A percentile compares a stretch with the other conserved stretches of the same genome.
Evolutionary conservation across 805 yeast species (phyloP).

Genomic region (Blastobotrys muscicola): DNA sequence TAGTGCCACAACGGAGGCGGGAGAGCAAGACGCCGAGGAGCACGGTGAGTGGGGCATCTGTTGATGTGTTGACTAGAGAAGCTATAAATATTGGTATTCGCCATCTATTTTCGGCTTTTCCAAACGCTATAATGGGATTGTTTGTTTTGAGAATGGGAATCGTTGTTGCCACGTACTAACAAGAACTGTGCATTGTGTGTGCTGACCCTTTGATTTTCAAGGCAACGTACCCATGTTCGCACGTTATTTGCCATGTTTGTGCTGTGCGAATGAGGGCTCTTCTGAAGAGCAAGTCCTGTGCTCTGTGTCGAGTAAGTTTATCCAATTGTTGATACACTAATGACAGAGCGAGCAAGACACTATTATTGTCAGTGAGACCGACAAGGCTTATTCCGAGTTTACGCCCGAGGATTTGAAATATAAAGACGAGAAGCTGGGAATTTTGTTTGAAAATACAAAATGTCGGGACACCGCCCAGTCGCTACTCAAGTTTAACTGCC

Average conservation of each 20-base stretch:
- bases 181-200: constrained; percentile 66
- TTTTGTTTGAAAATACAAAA: constrained; percentile 49
- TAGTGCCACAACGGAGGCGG: too few relatives aligned
- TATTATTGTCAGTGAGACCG: constrained; percentile 48
- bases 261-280: constrained; percentile 74
- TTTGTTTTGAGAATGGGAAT: too few relatives aligned
- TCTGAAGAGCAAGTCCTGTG: constrained; percentile 63
- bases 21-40: too few relatives aligned
- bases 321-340: neutral
- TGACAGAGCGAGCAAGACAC: constrained; percentile 40
- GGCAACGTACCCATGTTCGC: constrained; percentile 76
- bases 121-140: too few relatives aligned
- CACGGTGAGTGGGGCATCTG: too few relatives aligned
- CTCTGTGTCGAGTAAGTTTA: constrained; percentile 56
- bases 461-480: constrained; percentile 40
- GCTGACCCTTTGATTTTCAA: constrained; percentile 58
- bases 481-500: constrained; percentile 50
- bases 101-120: too few relatives aligned
- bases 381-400: constrained; percentile 31
- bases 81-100: too few relatives aligned
- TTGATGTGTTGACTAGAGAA: too few relatives aligned
- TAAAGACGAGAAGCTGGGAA: constrained; percentile 38
- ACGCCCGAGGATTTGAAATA: constrained; percentile 26
- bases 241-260: constrained; percentile 75
- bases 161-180: too few relatives aligned